Evolutionary conservation across 495 filamentous ascomycete genomes (phyloP), one percentile per base, ranked within the genome.

Genomic region (Pseudomonodictys pantanalensis): DNA sequence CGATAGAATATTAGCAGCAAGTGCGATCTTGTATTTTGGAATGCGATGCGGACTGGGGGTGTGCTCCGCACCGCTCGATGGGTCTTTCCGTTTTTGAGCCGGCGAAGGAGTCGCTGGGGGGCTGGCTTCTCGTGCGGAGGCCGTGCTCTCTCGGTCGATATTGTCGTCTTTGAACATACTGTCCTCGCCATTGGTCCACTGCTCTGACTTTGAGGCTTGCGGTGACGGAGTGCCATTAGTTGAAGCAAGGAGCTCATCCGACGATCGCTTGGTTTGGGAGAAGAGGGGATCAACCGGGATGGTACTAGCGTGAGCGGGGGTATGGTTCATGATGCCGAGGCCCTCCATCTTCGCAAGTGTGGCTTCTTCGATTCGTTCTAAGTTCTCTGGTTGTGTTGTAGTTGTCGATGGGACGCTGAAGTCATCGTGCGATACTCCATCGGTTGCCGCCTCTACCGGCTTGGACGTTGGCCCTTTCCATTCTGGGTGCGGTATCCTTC

Each of bases 21-120:
- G 55, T 10, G 61, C 61, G 28, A 64, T 64, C 47, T 58, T 64
- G 33, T 64, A 64, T 43, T 47, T 64, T 17, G 61, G 61, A 12
- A 64, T 58, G 2, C 49, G 38, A 22, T 39, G 30, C 7, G 55
- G 41, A 55, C 52, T 64, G n/a, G 55, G 46, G 12, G 47, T 53
- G 10, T 15, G 26, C 9, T 60, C 28, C 11, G 49, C 3, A 1
- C 46, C 49, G n/a, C 41, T 47, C 15, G 7, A 32, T n/a, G 25
- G 6, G n/a, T 58, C 22, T 46, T 53, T 61, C 3, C 7, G 32
- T 22, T 30, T 26, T 22, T 18, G 22, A 18, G 41, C 35, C 12
- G 60, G 60, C 10, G 60, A 52, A 5, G 60, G 60, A 8, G 60
- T 63, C 2, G 39, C 32, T 45, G 60, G 60, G 5, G 23, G 45